A percentile compares a stretch with the other conserved stretches of the same genome.
Conservation (phyloP, 1,284 basidiomycete genomes). For the Chondrostereum purpureum region DNA sequence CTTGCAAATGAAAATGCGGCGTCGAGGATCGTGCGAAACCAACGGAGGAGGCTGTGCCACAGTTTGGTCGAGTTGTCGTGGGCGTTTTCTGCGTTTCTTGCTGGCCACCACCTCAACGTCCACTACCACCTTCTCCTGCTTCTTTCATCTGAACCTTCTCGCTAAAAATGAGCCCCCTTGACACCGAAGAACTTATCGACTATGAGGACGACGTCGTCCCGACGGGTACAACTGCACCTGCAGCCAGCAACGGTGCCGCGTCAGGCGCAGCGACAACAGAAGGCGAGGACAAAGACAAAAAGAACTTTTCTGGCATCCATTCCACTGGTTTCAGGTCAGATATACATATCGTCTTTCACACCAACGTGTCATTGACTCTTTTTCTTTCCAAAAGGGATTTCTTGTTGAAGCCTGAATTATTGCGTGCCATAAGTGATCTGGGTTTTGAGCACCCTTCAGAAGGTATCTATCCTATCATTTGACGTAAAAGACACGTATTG, state of each 20-base stretch:
- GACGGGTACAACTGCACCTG: constrained; percentile 46
- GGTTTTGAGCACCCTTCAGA: constrained; percentile 99
- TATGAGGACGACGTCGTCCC: constrained; percentile 91
- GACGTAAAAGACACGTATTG: background rate
- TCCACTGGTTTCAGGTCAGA: constrained; percentile 90
- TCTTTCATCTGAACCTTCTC: constrained; percentile 18
- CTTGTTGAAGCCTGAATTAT: constrained; percentile 92
- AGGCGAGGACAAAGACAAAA: constrained; percentile 83
- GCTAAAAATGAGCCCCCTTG: constrained; percentile 63
- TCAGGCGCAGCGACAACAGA: constrained; percentile 49
- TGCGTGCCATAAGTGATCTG: constrained; percentile 96
- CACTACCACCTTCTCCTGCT: constrained; percentile 19
- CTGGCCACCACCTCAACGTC: constrained; percentile 29
- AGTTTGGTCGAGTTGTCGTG: constrained; percentile 9
- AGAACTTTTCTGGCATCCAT: constrained; percentile 96
- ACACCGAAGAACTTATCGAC: constrained; percentile 85
- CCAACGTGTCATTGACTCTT: no score
- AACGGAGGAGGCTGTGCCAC: constrained; percentile 11
- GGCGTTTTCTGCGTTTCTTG: constrained; percentile 17
- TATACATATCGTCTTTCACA: no score
- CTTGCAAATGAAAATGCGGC: no score
- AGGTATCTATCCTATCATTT: constrained; percentile 46
- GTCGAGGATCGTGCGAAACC: no score
- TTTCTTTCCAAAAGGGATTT: constrained; percentile 67
- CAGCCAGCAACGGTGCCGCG: constrained; percentile 45